Conservation (phyloP, 2,329 filamentous ascomycete species). For the Triangularia verruculosa region DNA sequence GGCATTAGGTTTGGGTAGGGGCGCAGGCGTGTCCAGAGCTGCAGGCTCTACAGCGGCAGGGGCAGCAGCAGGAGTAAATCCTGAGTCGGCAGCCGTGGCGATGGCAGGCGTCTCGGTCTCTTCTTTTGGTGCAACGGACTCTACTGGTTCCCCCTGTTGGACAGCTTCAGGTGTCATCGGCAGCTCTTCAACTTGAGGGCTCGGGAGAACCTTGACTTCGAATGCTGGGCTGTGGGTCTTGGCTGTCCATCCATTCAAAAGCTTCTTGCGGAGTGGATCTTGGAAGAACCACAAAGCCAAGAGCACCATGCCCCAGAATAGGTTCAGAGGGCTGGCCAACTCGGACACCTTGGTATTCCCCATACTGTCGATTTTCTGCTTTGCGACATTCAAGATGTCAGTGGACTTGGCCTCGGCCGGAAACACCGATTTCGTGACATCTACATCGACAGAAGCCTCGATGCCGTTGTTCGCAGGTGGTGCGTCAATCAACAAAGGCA, state of each 20-base stretch:
- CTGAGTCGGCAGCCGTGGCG: neutral
- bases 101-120: neutral
- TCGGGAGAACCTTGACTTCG: neutral
- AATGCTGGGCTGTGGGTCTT: slow-evolving; percentile 26
- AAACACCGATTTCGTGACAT: slow-evolving; percentile 19
- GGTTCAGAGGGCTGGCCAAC: slow-evolving; percentile 51
- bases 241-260: slow-evolving; percentile 34
- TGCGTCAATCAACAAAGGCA: slow-evolving; percentile 11
- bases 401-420: slow-evolving; percentile 38
- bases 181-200: neutral
- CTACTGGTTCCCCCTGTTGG: neutral
- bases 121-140: neutral
- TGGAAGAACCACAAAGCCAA: slow-evolving; percentile 37
- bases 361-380: slow-evolving; percentile 46
- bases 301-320: slow-evolving; percentile 40
- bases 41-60: neutral
- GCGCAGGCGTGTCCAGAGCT: neutral
- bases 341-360: slow-evolving; percentile 51
- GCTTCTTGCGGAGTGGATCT: slow-evolving; percentile 43
- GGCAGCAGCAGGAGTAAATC: neutral
- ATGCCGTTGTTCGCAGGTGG: slow-evolving; percentile 12
- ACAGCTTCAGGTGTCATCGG: neutral
- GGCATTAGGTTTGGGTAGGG: slow-evolving; percentile 5
- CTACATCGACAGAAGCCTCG: neutral
- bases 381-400: slow-evolving; percentile 48